These are phyloP conservation scores for Zygosaccharomyces bailii DNA, from an alignment of 805 yeast genomes.

Conservation along the genomic window DNA sequence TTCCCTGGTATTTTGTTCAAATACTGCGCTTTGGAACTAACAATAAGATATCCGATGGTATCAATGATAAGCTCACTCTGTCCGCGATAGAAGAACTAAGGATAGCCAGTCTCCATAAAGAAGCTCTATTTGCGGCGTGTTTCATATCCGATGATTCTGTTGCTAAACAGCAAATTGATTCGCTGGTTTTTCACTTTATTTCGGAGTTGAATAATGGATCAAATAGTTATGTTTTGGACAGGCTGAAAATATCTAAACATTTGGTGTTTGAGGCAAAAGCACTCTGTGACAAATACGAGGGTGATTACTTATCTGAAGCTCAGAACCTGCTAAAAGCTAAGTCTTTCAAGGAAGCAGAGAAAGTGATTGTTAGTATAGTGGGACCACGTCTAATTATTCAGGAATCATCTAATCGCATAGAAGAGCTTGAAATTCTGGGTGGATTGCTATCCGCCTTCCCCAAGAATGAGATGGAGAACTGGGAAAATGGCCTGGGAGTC, in stretches of 20 bases:
- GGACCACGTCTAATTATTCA: conserved; percentile 64
- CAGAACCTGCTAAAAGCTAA: conserved; percentile 59
- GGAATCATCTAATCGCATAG: conserved; percentile 31
- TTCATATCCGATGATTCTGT: conserved; percentile 50
- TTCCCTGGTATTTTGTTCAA: conserved; percentile 53
- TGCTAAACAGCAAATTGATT: conserved; percentile 42
- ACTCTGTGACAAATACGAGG: conserved; percentile 44
- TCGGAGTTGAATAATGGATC: conserved; percentile 14
- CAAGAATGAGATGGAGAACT: conserved; percentile 40
- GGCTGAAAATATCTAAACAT: conserved; percentile 47
- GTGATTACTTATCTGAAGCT: conserved; percentile 57
- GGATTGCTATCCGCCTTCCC: conserved; percentile 45
- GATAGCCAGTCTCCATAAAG: conserved; percentile 47
- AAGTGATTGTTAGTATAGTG: conserved; percentile 48
- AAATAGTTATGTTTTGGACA: conserved; percentile 30
- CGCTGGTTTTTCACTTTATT: conserved; percentile 30
- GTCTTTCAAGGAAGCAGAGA: conserved; percentile 61
- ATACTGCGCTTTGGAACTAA: conserved; percentile 39
- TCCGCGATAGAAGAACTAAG: conserved; percentile 52
- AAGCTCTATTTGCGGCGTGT: conserved; percentile 60
- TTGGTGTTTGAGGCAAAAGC: conserved; percentile 61
- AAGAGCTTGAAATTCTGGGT: conserved; percentile 40
- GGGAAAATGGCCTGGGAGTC: conserved; percentile 58
- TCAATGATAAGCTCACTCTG: conserved; percentile 40
- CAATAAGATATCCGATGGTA: conserved; percentile 23